Conservation (phyloP, 305 asterid species). For the Fraxinus baroniana region DNA sequence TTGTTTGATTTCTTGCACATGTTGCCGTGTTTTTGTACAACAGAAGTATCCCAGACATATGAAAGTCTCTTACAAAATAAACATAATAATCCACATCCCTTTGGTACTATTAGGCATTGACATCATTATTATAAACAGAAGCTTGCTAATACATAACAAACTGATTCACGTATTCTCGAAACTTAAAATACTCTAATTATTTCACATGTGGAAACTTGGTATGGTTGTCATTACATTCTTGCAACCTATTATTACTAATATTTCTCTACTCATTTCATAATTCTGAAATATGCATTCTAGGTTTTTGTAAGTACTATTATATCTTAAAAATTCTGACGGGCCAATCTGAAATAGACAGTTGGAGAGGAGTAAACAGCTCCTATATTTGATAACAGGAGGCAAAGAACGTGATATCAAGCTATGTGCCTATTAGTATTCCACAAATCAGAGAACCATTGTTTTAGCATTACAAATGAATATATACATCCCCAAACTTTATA, state of each 20-base stretch:
- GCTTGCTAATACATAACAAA: background rate
- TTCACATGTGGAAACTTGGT: background rate
- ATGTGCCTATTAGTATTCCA: background rate
- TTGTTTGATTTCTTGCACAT: background rate
- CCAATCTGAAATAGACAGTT: background rate
- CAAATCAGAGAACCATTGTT: constrained; percentile 3
- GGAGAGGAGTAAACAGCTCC: background rate
- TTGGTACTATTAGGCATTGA: background rate
- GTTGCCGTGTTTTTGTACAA: background rate
- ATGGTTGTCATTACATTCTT: background rate
- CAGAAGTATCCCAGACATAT: background rate
- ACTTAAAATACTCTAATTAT: background rate
- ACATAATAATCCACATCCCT: background rate
- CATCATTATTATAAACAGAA: background rate
- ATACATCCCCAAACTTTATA: constrained; percentile 1
- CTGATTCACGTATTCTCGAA: background rate
- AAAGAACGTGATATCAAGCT: constrained; percentile 1
- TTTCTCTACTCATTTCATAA: background rate
- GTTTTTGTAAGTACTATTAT: background rate
- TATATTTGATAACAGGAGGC: background rate
- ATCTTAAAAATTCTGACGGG: background rate
- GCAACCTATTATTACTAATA: background rate
- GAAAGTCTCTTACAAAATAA: background rate
- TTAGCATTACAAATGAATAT: background rate
- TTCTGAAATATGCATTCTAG: background rate